These are phyloP conservation scores for Saitozyma podzolica DNA, from an alignment of 768 basidiomycete species.

Conservation along the genomic window DNA sequence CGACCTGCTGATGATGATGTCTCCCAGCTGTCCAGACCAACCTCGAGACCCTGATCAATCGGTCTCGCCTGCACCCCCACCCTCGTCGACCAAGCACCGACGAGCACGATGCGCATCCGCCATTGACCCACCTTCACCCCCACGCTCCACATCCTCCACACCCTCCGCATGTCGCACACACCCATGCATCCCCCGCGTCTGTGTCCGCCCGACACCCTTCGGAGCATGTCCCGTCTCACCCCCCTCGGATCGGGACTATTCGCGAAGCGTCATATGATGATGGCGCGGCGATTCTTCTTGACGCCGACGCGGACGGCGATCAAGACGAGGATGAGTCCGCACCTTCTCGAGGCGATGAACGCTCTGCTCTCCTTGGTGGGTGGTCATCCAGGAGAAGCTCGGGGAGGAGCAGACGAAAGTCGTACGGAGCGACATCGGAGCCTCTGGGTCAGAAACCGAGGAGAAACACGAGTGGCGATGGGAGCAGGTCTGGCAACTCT, in stretches of 20 bases:
- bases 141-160: conserved; percentile 6
- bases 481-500: conserved; percentile 23
- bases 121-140: conserved; percentile 1
- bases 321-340: conserved; percentile 19
- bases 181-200: conserved; percentile 6
- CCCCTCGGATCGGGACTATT: conserved; percentile 25
- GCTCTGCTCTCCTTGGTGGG: too few species aligned
- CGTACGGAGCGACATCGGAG: conserved; percentile 25
- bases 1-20: neutral
- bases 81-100: conserved; percentile 17
- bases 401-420: conserved; percentile 10
- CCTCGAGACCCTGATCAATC: conserved; percentile 46
- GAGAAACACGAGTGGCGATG: conserved; percentile 2
- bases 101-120: neutral
- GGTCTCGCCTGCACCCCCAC: conserved; percentile 37
- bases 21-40: conserved; percentile 41
- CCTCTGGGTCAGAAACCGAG: conserved; percentile 13
- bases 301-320: conserved; percentile 29
- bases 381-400: neutral
- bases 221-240: neutral
- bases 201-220: conserved; percentile 5
- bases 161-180: conserved; percentile 3
- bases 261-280: conserved; percentile 36
- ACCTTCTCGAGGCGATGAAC: too few species aligned
- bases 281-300: conserved; percentile 26